Conservation (phyloP, 2,329 filamentous ascomycete genomes). For the Trichoderma gracile region DNA sequence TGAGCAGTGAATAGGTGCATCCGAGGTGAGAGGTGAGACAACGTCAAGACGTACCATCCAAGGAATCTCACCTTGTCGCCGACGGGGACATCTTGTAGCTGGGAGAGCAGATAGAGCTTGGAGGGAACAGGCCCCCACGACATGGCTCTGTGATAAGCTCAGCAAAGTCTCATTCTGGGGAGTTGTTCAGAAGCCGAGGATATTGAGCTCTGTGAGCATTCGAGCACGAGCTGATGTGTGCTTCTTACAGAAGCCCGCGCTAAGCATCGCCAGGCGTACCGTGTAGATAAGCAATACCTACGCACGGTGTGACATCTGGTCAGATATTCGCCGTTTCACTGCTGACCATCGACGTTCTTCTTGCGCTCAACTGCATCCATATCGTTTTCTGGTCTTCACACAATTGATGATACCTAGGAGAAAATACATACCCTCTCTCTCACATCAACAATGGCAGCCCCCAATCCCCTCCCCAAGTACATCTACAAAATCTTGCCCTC, state of each 20-base stretch:
- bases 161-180: slow-evolving; percentile 1
- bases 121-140: slow-evolving; percentile 64
- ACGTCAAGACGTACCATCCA: slow-evolving; percentile 68
- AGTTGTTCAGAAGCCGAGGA: not conserved
- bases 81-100: slow-evolving; percentile 52
- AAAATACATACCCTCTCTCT: fast-evolving
- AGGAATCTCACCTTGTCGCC: slow-evolving; percentile 87
- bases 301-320: not conserved
- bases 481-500: slow-evolving; percentile 63
- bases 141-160: slow-evolving; percentile 42
- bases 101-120: slow-evolving; percentile 63
- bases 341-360: not conserved
- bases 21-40: not conserved
- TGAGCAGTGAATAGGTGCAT: slow-evolving; percentile 1
- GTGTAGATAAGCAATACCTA: not conserved
- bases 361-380: not conserved
- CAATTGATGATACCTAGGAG: no score
- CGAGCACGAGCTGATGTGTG: no score
- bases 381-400: not conserved
- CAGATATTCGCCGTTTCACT: not conserved
- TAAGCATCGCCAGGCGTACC: not conserved
- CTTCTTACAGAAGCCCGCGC: not conserved
- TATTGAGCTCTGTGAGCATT: not conserved
- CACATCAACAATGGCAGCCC: slow-evolving; percentile 33
- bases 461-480: slow-evolving; percentile 42